Evolutionary conservation across 2,329 filamentous ascomycete genomes (phyloP).

Genomic region (Venturia nashicola): DNA sequence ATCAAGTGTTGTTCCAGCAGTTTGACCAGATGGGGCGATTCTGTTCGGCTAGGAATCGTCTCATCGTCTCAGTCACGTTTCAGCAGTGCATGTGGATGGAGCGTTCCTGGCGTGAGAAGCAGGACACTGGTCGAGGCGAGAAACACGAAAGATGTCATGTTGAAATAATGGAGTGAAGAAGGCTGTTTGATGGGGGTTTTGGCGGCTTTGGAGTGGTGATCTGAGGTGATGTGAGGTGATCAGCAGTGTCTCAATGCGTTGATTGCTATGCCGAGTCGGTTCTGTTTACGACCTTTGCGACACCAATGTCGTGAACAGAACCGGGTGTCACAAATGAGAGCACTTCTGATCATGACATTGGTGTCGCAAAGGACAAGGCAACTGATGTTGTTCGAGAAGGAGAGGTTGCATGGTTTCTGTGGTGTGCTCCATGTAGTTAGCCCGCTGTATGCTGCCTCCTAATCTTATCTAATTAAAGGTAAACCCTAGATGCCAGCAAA

Average conservation of each 20-base stretch:
- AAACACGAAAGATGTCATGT: neutral
- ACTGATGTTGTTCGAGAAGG: neutral
- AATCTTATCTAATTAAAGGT: neutral
- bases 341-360: neutral
- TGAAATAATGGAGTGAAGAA: neutral
- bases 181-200: neutral
- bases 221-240: neutral
- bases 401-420: neutral
- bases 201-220: neutral
- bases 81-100: constrained; percentile 1
- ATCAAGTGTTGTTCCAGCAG: neutral
- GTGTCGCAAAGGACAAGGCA: neutral
- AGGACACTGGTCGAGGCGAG: neutral
- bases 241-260: neutral
- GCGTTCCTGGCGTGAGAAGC: neutral
- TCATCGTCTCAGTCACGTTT: constrained; percentile 3
- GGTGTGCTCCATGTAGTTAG: neutral
- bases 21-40: neutral
- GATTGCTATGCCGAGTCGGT: too few relatives aligned
- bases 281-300: too few relatives aligned
- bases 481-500: neutral
- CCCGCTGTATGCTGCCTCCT: neutral
- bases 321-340: too few relatives aligned
- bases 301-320: too few relatives aligned
- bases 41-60: neutral